These are phyloP conservation scores for Kitagawia praeruptora DNA, from an alignment of 129 eudicot species.

Conservation along the genomic window DNA sequence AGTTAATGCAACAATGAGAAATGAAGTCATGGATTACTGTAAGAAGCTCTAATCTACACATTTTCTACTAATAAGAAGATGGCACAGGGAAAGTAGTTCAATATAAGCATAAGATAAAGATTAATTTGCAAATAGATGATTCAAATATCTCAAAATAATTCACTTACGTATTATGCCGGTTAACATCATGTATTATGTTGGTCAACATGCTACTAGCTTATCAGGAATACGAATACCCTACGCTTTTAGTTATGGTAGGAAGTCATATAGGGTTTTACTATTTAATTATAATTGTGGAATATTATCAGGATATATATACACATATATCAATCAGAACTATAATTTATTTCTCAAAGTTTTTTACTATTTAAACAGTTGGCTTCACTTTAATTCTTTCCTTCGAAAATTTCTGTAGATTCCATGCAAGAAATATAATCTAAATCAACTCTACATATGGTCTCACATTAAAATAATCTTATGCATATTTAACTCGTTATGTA, in stretches of 20 bases:
- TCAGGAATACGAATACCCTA: not conserved
- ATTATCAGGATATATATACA: not conserved
- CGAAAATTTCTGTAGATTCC: not conserved
- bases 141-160: not conserved
- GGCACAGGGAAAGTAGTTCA: not conserved
- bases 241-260: not conserved
- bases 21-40: not conserved
- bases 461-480: not conserved
- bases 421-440: too few relatives aligned
- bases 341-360: too few relatives aligned
- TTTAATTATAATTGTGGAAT: not conserved
- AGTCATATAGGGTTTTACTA: not conserved
- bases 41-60: not conserved
- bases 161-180: not conserved
- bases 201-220: not conserved
- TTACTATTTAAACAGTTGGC: not conserved
- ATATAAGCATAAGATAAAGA: not conserved
- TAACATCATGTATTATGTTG: too few relatives aligned
- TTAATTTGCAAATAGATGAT: not conserved
- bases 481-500: constrained; percentile 3
- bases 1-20: not conserved
- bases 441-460: not conserved
- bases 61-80: not conserved
- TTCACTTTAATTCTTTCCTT: too few relatives aligned
- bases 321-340: not conserved